Evolutionary conservation across 2,329 filamentous ascomycete genomes (phyloP).

Genomic region (Penicillium fuscoglaucum): DNA sequence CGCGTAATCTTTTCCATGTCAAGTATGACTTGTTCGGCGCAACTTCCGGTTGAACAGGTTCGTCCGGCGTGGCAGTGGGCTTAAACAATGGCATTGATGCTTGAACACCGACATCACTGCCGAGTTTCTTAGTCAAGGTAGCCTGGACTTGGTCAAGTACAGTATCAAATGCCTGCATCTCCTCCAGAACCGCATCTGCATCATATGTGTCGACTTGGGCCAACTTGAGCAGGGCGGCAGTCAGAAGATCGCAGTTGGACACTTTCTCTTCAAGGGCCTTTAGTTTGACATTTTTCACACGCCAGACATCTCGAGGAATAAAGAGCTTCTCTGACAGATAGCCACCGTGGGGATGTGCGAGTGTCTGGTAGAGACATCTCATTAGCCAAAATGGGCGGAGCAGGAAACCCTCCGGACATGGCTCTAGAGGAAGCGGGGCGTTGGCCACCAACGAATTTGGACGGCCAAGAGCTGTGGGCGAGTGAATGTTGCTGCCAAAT

Average conservation of each 20-base stretch:
- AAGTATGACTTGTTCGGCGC: constrained; percentile 69
- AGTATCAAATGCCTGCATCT: constrained; percentile 86
- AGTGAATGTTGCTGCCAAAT: constrained; percentile 81
- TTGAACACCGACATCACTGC: constrained; percentile 87
- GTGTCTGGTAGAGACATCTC: constrained; percentile 88
- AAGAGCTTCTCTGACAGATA: constrained; percentile 92
- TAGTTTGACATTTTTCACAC: constrained; percentile 88
- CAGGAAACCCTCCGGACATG: constrained; percentile 84
- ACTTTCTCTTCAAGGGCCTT: constrained; percentile 93
- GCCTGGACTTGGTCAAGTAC: constrained; percentile 84
- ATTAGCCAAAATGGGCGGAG: constrained; percentile 98
- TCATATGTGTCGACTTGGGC: constrained; percentile 83
- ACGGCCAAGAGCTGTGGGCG: constrained; percentile 62
- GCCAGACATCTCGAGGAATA: constrained; percentile 89
- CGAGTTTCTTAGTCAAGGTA: constrained; percentile 76
- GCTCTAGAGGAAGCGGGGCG: constrained; percentile 76
- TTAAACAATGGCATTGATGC: constrained; percentile 73
- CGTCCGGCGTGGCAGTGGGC: constrained; percentile 54
- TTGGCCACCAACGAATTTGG: constrained; percentile 63
- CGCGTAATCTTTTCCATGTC: constrained; percentile 85
- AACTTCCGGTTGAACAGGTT: constrained; percentile 38
- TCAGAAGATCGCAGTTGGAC: constrained; percentile 84
- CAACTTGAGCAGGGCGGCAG: constrained; percentile 81
- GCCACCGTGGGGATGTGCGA: constrained; percentile 86
- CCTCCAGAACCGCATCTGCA: constrained; percentile 86